Base-by-base conservation (phyloP, 129 eudicot species). In the Ambrosia artemisiifolia region DNA sequence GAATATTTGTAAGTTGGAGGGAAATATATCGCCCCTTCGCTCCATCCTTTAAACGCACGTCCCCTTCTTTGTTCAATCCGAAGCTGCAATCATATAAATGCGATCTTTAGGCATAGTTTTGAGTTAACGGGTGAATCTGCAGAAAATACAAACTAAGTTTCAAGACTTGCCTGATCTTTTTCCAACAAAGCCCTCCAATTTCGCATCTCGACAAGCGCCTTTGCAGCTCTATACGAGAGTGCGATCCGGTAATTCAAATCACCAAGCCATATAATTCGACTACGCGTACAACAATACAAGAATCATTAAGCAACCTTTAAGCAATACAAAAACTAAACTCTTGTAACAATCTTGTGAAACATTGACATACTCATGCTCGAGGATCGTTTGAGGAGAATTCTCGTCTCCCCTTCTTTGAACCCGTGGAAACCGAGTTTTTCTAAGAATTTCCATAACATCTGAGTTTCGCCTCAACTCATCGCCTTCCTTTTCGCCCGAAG, bases 1-100 rank as follows among this genome's bases (percentile, higher is more conserved):
- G 98, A 90, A 72, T 94, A 94, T 79, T 94, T 94, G 78, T 94
- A 94, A 13, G 98, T 94, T 7, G 98, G 98, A 69, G 98, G 98
- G 80, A 94, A 94, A 75, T 87, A 94, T 78, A 94, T 94, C 62
- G 65, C 86, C 65, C 98, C 98, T 83, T 94, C 98, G 20, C 78
- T 83, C 98, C 98, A 94, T 70, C 96, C 96, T 30, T 79, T 80
- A 75, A 94, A 94, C 11, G 90, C 93, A 7, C 82, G 95, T 16
- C 96, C 96, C 46, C 73, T 63, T 76, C 86, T 80, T 72, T 94
- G 98, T 83, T 94, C 96, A 74, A 84, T 89, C 17, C 95, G 81
- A 12, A 94, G 93, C 98, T 94, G 86, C 65, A 47, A 68, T 75
- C 36, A 32, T 64, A 50, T 33, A 43, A 68, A 60, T 3, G 30